Evolutionary conservation across 129 eudicot species (phyloP).

Genomic region (Tanacetum coccineum): DNA sequence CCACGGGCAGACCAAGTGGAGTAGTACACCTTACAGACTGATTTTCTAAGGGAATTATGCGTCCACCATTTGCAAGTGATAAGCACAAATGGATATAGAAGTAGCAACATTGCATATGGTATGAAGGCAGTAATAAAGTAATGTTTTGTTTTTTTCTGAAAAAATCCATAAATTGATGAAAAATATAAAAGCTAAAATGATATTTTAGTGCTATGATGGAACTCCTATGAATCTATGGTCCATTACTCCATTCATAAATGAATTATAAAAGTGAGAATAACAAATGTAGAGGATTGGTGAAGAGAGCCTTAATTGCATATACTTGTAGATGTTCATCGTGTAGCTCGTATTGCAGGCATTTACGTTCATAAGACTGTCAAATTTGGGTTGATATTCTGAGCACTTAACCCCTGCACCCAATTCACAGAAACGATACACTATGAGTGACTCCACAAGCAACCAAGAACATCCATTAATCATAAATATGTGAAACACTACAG

Average conservation of each 20-base stretch:
- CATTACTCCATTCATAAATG: background rate
- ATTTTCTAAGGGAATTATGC: too few relatives aligned
- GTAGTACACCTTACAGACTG: too few relatives aligned
- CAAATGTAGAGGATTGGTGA: slow-evolving; percentile 14
- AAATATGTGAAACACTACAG: slow-evolving; percentile 4
- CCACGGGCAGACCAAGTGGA: too few relatives aligned
- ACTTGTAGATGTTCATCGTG: slow-evolving; percentile 58
- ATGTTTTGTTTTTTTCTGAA: too few relatives aligned
- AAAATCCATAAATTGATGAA: too few relatives aligned
- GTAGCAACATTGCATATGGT: too few relatives aligned
- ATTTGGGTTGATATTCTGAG: slow-evolving; percentile 64
- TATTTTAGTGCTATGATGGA: too few relatives aligned
- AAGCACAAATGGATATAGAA: too few relatives aligned
- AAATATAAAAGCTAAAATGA: too few relatives aligned
- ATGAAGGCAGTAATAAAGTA: too few relatives aligned
- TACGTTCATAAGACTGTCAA: slow-evolving; percentile 94
- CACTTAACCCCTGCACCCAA: slow-evolving; percentile 60
- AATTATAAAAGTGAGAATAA: slow-evolving; percentile 3
- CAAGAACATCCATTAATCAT: slow-evolving; percentile 14
- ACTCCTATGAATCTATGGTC: too few relatives aligned
- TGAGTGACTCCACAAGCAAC: slow-evolving; percentile 13
- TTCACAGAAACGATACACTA: slow-evolving; percentile 10
- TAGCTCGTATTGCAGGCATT: slow-evolving; percentile 72
- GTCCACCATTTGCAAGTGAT: too few relatives aligned
- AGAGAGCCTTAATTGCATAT: slow-evolving; percentile 71